A percentile compares a stretch with the other conserved stretches of the same genome.
Conservation (phyloP, 371 early-diverging fungal species). For the Apophysomyces ossiformis region DNA sequence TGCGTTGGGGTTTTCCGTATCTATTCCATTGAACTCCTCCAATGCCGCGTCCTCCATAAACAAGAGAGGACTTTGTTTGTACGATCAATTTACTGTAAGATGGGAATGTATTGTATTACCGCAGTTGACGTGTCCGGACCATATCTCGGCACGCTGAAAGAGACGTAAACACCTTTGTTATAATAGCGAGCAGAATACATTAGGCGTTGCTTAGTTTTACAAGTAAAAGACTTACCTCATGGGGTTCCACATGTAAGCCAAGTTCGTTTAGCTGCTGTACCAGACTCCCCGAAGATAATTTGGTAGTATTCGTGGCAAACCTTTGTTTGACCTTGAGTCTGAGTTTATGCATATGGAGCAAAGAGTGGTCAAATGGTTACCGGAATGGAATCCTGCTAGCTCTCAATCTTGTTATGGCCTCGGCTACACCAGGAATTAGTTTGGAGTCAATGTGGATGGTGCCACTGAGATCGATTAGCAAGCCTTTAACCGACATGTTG, state of each 20-base stretch:
- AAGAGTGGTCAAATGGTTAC: constrained; percentile 17
- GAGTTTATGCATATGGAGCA: background rate
- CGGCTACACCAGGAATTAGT: constrained; percentile 71
- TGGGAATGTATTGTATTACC: constrained; percentile 27
- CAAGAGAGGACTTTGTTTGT: constrained; percentile 64
- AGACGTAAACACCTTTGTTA: constrained; percentile 73
- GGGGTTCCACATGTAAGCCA: constrained; percentile 69
- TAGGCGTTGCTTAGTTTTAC: too few relatives aligned
- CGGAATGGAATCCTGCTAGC: constrained; percentile 59
- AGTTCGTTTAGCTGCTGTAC: constrained; percentile 57
- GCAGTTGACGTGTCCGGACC: constrained; percentile 50
- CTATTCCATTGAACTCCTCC: constrained; percentile 71
- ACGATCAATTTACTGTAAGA: background rate
- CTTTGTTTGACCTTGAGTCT: constrained; percentile 27
- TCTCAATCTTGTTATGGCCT: constrained; percentile 68
- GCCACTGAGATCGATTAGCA: constrained; percentile 83
- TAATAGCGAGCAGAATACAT: too few relatives aligned
- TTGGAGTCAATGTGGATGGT: constrained; percentile 78
- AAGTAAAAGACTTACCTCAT: constrained; percentile 51
- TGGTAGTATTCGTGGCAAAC: constrained; percentile 88
- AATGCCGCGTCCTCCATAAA: constrained; percentile 75
- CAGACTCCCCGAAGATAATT: constrained; percentile 61
- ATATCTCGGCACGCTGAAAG: constrained; percentile 74
- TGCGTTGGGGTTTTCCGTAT: constrained; percentile 62
- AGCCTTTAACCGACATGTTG: constrained; percentile 43